Evolutionary conservation across 805 yeast species (phyloP), one percentile per base, ranked within the genome.

Genomic region (Metschnikowia henanensis): DNA sequence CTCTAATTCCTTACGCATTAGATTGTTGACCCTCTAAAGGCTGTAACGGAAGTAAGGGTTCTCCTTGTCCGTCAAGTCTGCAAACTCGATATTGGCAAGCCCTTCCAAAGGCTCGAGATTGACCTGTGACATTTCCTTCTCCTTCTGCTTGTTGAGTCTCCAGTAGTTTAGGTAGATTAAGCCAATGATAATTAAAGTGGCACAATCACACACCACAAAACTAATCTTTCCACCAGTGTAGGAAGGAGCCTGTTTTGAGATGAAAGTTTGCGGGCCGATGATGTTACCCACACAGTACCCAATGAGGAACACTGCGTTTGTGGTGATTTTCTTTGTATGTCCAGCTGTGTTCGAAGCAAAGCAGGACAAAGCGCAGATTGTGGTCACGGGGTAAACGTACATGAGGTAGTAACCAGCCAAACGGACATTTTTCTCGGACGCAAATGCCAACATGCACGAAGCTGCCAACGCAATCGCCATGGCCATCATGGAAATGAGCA

Each of bases 11-110:
- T 23, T 13, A 9, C 8, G 12, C 8, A 23, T 23, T 3, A 3
- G 9, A 10, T 9, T 30, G 5, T 16, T 18, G n/a, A 16, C 30
- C 23, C 30, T 17, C 13, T 30, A 46, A 26, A 46, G 46, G 20
- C 37, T 55, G 56, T 72, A 72, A 47, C 73, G 62, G 52, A 72
- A 73, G 33, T 53, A 47, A 6, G 61, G 62, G 45, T 64, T 72
- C 47, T 72, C 67, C 39, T 57, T 55, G 45, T 74, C 79, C n/a
- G 79, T 75, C 55, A 71, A 53, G 48, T 74, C 78, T 13, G 73
- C 70, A 55, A 72, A 73, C 45, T 70, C 76, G 29, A 56, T 47
- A 47, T 70, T 66, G 32, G 65, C 71, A 25, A 47, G 43, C 5
- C 15, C 35, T 17, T 44, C 41, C 28, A 50, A 21, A n/a, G 39